Evolutionary conservation across 2,329 filamentous ascomycete species (phyloP), one percentile per base, ranked within the genome.

Genomic region (Dichotomopilus funicola): DNA sequence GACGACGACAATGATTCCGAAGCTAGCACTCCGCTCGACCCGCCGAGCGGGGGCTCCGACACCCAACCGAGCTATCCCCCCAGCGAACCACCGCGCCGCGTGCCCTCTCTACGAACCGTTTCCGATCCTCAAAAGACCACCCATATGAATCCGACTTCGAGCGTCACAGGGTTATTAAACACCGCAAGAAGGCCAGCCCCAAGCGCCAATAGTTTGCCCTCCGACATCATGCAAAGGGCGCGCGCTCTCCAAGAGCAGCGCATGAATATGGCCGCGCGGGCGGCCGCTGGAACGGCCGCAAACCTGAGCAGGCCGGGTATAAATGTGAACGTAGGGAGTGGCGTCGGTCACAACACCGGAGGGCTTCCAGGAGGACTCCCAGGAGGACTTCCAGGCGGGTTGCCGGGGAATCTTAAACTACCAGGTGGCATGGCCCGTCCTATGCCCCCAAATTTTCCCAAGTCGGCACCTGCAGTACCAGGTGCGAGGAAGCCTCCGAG

Each of bases 91-190:
- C 74, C 76, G 54, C 74, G 79, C 68, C 72, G 83, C 68, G 66
- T 85, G 56, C 78, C 82, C 19, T 81, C 82, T 5, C 69, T 84
- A 43, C 80, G 83, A 63, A 80, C 82, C 47, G 71, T 80, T 19
- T 83, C 84, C 53, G 81, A 85, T 49, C 73, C 83, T 19, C 73
- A 76, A 61, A 75, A 73, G 53, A 67, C 74, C 35, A 70, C 71
- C 31, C 70, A 73, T 55, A 91, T 95, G 83, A 89, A 82, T 54
- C 74, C 87, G 6, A 91, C 85, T n/a, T 96, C 91, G n/a, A 94
- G 87, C 34, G 85, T 89, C 42, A 76, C 91, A 4, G 90, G 90
- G 42, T 81, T 88, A 56, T 75, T 96, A 65, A 90, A 86, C 70
- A 81, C 73, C 61, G 82, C 80, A 4, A 75, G 83, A 56, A 75